Evolutionary conservation across 176 grass and related monocot species (phyloP).

Genomic region (Tuctoria greenei): DNA sequence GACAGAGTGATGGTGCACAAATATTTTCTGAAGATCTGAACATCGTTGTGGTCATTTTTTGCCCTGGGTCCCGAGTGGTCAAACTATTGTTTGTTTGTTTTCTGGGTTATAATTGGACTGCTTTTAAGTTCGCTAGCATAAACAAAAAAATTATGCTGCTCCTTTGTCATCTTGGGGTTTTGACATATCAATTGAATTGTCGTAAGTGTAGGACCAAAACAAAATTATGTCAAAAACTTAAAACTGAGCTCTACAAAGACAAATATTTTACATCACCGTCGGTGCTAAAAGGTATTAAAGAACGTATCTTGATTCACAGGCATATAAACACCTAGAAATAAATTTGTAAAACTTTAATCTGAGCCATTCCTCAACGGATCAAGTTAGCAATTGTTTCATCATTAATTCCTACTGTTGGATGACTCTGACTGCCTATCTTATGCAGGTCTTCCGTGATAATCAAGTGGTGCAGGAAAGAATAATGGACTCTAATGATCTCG

Average conservation of each 20-base stretch:
- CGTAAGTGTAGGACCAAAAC: neutral
- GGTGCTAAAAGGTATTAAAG: slow-evolving; percentile 1
- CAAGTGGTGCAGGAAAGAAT: slow-evolving; percentile 95
- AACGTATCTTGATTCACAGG: neutral
- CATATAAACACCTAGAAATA: slow-evolving; percentile 18
- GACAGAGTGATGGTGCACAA: neutral
- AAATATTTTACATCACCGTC: neutral
- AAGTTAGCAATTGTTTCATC: neutral
- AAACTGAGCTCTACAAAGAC: neutral
- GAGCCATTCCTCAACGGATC: neutral
- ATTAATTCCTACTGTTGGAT: slow-evolving; percentile 29
- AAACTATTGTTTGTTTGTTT: slow-evolving; percentile 4
- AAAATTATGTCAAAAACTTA: neutral
- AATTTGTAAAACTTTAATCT: neutral
- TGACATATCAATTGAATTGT: neutral
- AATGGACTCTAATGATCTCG: slow-evolving; percentile 99
- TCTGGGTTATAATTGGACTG: neutral
- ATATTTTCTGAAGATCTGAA: neutral
- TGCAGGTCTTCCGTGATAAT: slow-evolving; percentile 96
- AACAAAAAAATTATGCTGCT: neutral
- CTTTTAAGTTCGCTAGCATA: slow-evolving; percentile 20
- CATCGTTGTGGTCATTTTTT: neutral
- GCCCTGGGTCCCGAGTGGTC: neutral
- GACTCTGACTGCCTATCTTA: slow-evolving; percentile 36
- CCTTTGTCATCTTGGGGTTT: neutral